These are phyloP conservation scores for Clonostachys rosea DNA, from an alignment of 2,329 filamentous ascomycete genomes.

Conservation along the genomic window DNA sequence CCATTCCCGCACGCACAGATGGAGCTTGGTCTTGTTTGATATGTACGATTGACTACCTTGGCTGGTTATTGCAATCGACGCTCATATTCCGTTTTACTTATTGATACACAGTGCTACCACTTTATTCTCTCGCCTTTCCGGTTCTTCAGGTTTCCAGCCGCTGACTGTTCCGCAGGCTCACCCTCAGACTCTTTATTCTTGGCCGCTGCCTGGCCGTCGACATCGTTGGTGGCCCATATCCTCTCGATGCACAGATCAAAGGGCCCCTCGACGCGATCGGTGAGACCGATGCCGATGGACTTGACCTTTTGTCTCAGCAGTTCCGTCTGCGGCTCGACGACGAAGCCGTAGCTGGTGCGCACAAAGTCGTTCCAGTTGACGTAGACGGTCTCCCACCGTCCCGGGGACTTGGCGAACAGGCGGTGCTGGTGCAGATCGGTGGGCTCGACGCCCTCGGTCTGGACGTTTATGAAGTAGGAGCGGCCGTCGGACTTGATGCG, in stretches of 20 bases:
- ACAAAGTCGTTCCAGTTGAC: slow-evolving; percentile 93
- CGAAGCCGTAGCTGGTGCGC: slow-evolving; percentile 85
- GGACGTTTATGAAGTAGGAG: slow-evolving; percentile 91
- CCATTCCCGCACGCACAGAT: no score
- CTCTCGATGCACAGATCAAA: slow-evolving; percentile 83
- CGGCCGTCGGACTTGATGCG: slow-evolving; percentile 87
- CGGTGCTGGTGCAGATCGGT: slow-evolving; percentile 97
- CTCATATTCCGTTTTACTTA: background rate
- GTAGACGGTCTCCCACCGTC: slow-evolving; percentile 92
- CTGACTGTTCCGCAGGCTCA: background rate
- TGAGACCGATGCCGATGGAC: slow-evolving; percentile 82
- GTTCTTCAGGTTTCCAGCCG: slow-evolving; percentile 24
- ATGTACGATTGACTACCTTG: no score
- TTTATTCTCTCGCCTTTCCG: slow-evolving; percentile 27
- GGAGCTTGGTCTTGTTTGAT: background rate
- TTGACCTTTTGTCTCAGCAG: slow-evolving; percentile 81
- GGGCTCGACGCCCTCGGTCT: slow-evolving; percentile 88
- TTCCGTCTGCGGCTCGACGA: slow-evolving; percentile 89
- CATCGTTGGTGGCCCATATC: slow-evolving; percentile 82
- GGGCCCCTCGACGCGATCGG: slow-evolving; percentile 81
- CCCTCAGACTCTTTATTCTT: slow-evolving; percentile 5
- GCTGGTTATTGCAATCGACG: background rate
- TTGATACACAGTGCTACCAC: slow-evolving; percentile 18
- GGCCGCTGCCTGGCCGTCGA: slow-evolving; percentile 12
- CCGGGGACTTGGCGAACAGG: slow-evolving; percentile 71